Conservation (phyloP, 2,329 filamentous ascomycete species). For the Bipolaris oryzae region DNA sequence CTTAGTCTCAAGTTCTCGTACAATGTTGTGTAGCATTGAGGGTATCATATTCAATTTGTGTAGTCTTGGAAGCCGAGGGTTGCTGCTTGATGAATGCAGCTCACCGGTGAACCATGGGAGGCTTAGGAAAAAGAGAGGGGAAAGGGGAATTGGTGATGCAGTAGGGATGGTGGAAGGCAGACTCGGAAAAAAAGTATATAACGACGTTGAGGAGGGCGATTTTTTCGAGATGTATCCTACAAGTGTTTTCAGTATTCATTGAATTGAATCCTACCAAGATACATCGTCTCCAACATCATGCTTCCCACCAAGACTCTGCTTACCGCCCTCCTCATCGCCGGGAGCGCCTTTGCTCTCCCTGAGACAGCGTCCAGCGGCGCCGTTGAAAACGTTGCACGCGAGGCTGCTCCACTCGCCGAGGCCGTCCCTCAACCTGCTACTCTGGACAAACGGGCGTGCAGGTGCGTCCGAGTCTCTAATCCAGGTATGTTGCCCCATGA, state of each 20-base stretch:
- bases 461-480: slow-evolving; percentile 6
- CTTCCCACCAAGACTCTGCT: slow-evolving; percentile 9
- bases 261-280: background rate
- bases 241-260: background rate
- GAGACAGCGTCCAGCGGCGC: background rate
- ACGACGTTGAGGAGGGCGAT: background rate
- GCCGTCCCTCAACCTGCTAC: background rate
- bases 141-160: too few species aligned
- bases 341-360: slow-evolving; percentile 1
- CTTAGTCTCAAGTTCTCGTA: background rate
- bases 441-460: slow-evolving; percentile 10
- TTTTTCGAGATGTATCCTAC: background rate
- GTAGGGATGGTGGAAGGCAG: background rate
- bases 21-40: background rate
- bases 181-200: background rate
- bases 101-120: background rate
- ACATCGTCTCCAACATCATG: background rate
- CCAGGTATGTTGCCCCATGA: slow-evolving; percentile 5
- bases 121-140: background rate
- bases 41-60: background rate
- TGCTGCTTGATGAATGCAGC: background rate
- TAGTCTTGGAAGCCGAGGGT: background rate
- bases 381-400: background rate
- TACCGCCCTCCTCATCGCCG: slow-evolving; percentile 4
- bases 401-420: background rate